These are phyloP conservation scores for Davidsoniella neocaledoniae DNA, from an alignment of 2,329 filamentous ascomycete genomes.

Conservation along the genomic window DNA sequence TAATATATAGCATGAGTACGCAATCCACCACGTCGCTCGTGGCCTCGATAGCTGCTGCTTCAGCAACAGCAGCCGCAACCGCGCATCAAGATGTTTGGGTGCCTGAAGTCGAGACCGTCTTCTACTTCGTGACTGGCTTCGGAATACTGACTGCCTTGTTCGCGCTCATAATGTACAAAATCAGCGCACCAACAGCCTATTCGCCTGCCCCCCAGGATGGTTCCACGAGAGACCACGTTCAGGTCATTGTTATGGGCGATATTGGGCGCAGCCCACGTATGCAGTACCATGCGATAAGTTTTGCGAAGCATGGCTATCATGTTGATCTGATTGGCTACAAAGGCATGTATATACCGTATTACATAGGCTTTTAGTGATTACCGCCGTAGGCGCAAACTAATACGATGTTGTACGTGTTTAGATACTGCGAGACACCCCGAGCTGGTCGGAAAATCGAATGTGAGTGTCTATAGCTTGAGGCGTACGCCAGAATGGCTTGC, in stretches of 20 bases:
- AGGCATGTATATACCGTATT: conserved; percentile 30
- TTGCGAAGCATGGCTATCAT: conserved; percentile 62
- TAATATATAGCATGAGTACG: too few relatives aligned
- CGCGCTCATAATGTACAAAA: conserved; percentile 12
- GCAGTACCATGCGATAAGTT: conserved; percentile 93
- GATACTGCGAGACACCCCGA: conserved; percentile 73
- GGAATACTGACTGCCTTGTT: conserved; percentile 6
- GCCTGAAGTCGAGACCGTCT: conserved; percentile 9
- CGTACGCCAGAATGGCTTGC: conserved; percentile 50
- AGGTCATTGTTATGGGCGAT: conserved; percentile 85
- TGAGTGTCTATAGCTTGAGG: conserved; percentile 54
- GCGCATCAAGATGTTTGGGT: conserved; percentile 7
- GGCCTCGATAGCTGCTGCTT: background rate
- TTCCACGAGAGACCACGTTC: conserved; percentile 33
- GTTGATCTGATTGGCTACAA: conserved; percentile 82
- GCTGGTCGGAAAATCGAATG: conserved; percentile 48
- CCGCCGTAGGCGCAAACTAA: too few relatives aligned
- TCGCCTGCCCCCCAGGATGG: conserved; percentile 18
- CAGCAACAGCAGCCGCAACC: background rate
- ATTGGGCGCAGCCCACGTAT: conserved; percentile 92
- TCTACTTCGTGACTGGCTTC: conserved; percentile 6
- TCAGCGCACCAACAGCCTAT: conserved; percentile 22
- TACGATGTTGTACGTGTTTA: conserved; percentile 15
- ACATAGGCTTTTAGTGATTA: background rate
- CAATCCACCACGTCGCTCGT: background rate